Evolutionary conservation across 495 filamentous ascomycete species (phyloP), one percentile per base, ranked within the genome.

Genomic region (Neurospora sp.): DNA sequence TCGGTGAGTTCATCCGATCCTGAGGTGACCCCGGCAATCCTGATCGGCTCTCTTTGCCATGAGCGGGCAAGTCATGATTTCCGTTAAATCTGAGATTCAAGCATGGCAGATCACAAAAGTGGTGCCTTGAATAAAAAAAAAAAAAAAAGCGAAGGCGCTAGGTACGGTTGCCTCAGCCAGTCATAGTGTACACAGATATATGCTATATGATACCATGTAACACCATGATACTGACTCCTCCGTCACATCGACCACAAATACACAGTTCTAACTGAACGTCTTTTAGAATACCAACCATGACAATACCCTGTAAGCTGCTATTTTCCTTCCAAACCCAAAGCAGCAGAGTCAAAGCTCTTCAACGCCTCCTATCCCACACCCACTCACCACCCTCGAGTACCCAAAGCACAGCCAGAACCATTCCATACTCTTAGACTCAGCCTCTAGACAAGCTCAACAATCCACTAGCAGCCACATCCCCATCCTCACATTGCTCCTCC

Each of bases 381-480:
- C 45, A 22, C 42, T 31, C 27, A 31, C 27, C 27, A 31, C 2
- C 27, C 27, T 31, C 27, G 27, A 31, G 27, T 44, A 44, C 42
- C 42, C 42, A 44, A 40, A 40, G 40, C 40, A 40, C 40, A 40
- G 40, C 40, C 40, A 40, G 40, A 40, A 44, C 42, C 18, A 44
- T n/a, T 44, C 16, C 7, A 6, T 2, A n/a, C 42, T 45, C 42
- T 6, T 16, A 16, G 12, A 45, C 6, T 59, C 1, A 78, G 22
- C 77, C 71, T 39, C 77, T 74, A 16, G 78, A 75, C 40, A 83
- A 73, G 48, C 80, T 79, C n/a, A 83, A 70, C 69, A 83, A 22
- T 12, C 78, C 81, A 40, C 78, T 81, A 8, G 78, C 80, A 4
- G 79, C 80, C 3, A 77, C 81, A 16, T 75, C 77, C 12, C 53